Base-by-base conservation (phyloP, 2,329 filamentous ascomycete genomes). In the Chaetomium sp. region DNA sequence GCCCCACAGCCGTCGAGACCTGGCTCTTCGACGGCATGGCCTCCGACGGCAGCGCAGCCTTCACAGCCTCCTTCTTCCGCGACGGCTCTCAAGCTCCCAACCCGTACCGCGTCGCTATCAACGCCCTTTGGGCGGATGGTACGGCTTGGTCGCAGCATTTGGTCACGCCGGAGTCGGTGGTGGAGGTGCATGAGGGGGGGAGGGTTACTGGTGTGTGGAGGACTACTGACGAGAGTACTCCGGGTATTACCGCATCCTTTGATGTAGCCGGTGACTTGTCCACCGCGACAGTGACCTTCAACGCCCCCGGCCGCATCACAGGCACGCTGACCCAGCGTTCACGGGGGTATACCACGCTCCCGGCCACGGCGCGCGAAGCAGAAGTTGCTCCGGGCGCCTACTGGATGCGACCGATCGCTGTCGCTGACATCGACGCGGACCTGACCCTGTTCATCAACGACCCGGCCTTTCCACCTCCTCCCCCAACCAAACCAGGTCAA, bases 51-150 rank as follows among this genome's bases (percentile, higher is more conserved):
- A 38, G 46, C 4, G 35, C 46, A 4, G 46, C 46, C 14, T 49
- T 49, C 35, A 49, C 46, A 3, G 46, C 38, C n/a, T 49, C 46
- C 35, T 49, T 49, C 35, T 49, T 49, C 46, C 46, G 46, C n/a
- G 46, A 49, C 46, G 46, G 33, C 9, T 38, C 14, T 5, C n/a
- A 27, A 38, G 35, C 34, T 9, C 34, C 34, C 5, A 14, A 7
- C 46, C 19, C 35, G 35, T 49, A 19, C 8, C n/a, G 46, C 7
- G 46, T 27, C 35, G 34, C 34, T n/a, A 38, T 49, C 46, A 38
- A 38, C 10, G 46, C 46, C 46, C 19, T 27, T 3, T 49, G 46
- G 46, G n/a, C 35, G 14, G 46, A 49, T 38, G 46, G 46, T 3
- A 38, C 46, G n/a, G 33, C 38, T 9, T 49, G 46, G 46, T 11